phyloP scores from a whole-genome alignment of 768 basidiomycete species.

The Russula sp. region DNA sequence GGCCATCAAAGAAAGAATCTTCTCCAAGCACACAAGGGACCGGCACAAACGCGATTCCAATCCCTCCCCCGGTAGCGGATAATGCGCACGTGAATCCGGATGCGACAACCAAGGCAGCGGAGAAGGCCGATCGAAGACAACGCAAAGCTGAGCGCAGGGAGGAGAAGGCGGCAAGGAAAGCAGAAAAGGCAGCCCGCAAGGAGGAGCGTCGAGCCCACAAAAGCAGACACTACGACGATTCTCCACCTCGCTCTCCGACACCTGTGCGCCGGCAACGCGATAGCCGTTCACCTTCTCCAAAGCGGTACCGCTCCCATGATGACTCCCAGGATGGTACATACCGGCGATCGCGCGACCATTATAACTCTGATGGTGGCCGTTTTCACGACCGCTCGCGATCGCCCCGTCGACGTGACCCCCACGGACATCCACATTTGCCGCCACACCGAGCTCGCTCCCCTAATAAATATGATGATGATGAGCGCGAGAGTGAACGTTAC shows the following conservation, averaged over 20 bases:
- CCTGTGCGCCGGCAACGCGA: conserved; percentile 4
- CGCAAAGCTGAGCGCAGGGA: conserved; percentile 51
- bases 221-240: conserved; percentile 5
- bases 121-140: conserved; percentile 30
- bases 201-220: conserved; percentile 16
- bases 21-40: conserved; percentile 22
- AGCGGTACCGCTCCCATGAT: conserved; percentile 3
- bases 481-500: conserved; percentile 34
- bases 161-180: conserved; percentile 50
- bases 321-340: not conserved
- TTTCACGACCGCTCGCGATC: conserved; percentile 12
- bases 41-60: conserved; percentile 29
- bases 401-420: conserved; percentile 24
- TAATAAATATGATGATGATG: conserved; percentile 28
- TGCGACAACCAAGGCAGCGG: conserved; percentile 22
- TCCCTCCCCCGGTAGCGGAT: conserved; percentile 9
- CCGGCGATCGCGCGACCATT: conserved; percentile 17
- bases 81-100: conserved; percentile 12
- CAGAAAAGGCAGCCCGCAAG: conserved; percentile 32
- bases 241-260: conserved; percentile 31
- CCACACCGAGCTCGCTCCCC: conserved; percentile 7
- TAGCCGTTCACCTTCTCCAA: conserved; percentile 11
- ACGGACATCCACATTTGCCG: not conserved
- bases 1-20: conserved; percentile 37
- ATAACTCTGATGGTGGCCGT: conserved; percentile 18